A percentile compares a stretch with the other conserved stretches of the same genome.
phyloP scores from a whole-genome alignment of 2,329 filamentous ascomycete species.

The Xylaria sp. region DNA sequence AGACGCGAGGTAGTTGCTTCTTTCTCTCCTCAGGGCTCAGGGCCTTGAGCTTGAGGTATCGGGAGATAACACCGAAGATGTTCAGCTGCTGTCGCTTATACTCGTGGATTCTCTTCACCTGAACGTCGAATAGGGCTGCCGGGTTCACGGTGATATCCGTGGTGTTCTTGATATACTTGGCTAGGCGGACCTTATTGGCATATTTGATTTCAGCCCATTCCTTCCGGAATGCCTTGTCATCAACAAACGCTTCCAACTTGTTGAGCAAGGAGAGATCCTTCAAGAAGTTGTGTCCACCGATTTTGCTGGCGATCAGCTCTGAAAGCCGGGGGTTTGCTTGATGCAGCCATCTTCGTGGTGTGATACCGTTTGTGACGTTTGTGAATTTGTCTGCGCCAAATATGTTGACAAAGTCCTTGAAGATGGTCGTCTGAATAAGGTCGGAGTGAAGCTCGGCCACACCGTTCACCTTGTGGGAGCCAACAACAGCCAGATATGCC shows the following conservation, averaged over 20 bases:
- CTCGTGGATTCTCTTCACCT: constrained; percentile 98
- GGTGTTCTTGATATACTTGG: constrained; percentile 84
- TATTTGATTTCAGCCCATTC: constrained; percentile 98
- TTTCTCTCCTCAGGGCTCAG: constrained; percentile 83
- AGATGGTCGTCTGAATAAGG: constrained; percentile 98
- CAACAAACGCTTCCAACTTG: constrained; percentile 79
- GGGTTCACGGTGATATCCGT: constrained; percentile 85
- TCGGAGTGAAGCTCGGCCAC: constrained; percentile 98
- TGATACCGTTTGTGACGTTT: constrained; percentile 98
- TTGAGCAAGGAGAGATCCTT: constrained; percentile 87
- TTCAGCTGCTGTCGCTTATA: constrained; percentile 99
- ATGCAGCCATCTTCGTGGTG: constrained; percentile 92
- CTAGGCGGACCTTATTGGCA: constrained; percentile 90
- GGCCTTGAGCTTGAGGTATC: constrained; percentile 86
- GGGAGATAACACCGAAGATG: constrained; percentile 96
- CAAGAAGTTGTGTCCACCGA: constrained; percentile 80
- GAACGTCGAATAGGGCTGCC: constrained; percentile 87
- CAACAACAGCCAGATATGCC: constrained; percentile 92
- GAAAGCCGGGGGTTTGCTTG: constrained; percentile 94
- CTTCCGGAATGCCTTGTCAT: constrained; percentile 88
- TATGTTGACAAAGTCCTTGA: constrained; percentile 96
- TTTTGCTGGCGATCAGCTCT: constrained; percentile 87
- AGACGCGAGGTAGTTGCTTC: constrained; percentile 84
- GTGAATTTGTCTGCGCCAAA: constrained; percentile 98
- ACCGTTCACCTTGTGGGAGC: constrained; percentile 98